Conservation (phyloP, 139 green algal genomes). For the Zygnema cylindricum region DNA sequence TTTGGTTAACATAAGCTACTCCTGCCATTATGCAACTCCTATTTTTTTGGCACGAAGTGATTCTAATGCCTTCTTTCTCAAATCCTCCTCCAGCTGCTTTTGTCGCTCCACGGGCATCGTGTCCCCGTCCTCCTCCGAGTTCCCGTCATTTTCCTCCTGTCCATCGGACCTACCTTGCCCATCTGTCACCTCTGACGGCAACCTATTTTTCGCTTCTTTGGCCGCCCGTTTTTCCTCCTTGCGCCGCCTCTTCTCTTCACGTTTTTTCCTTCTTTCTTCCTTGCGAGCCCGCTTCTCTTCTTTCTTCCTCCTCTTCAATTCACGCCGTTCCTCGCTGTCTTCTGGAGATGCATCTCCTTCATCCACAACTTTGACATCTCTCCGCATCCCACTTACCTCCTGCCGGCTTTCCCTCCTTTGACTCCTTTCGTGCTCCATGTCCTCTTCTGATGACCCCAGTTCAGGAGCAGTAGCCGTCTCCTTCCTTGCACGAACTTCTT, state of each 20-base stretch:
- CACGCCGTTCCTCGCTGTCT: constrained; percentile 38
- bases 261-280: constrained; percentile 33
- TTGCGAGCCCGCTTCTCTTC: constrained; percentile 41
- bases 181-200: background rate
- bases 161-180: background rate
- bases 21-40: background rate
- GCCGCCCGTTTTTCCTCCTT: constrained; percentile 42
- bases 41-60: constrained; percentile 35
- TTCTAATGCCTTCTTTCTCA: constrained; percentile 36
- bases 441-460: background rate
- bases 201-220: constrained; percentile 26
- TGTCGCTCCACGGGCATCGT: constrained; percentile 13
- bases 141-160: background rate
- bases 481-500: background rate
- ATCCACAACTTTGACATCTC: background rate
- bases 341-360: constrained; percentile 7
- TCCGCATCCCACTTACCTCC: background rate
- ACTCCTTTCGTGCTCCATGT: background rate
- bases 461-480: background rate
- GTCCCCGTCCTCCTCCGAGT: background rate
- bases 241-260: constrained; percentile 47
- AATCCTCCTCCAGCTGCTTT: constrained; percentile 22
- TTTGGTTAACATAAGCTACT: no score
- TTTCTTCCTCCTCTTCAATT: constrained; percentile 40
- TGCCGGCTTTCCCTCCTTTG: background rate